Evolutionary conservation across 2,329 filamentous ascomycete species (phyloP).

Genomic region (Tolypocladium sp.): DNA sequence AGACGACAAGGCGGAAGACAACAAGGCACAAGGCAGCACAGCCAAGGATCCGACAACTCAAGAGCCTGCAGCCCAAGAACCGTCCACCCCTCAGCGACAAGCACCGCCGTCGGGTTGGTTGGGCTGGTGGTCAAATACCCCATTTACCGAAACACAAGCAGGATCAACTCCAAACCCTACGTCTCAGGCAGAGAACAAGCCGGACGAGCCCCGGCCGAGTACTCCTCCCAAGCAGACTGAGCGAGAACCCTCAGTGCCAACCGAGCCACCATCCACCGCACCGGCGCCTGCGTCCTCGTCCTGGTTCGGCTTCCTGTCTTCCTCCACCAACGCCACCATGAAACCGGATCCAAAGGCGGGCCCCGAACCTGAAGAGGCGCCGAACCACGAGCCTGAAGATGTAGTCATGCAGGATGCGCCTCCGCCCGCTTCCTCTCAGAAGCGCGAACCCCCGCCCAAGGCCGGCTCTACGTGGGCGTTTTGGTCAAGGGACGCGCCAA

Average conservation of each 20-base stretch:
- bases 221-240: conserved; percentile 13
- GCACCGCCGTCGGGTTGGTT: conserved; percentile 41
- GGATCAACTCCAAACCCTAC: neutral
- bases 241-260: conserved; percentile 7
- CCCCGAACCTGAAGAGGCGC: neutral
- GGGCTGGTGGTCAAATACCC: conserved; percentile 35
- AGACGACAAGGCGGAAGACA: conserved; percentile 1
- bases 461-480: conserved; percentile 69
- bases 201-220: conserved; percentile 8
- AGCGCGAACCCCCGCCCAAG: conserved; percentile 28
- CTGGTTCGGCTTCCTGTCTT: conserved; percentile 33
- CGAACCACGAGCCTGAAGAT: conserved; percentile 18
- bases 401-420: conserved; percentile 33
- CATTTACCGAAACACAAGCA: conserved; percentile 9
- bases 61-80: conserved; percentile 2
- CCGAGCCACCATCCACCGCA: conserved; percentile 5
- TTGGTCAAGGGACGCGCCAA: conserved; percentile 56
- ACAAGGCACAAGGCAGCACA: neutral
- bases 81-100: conserved; percentile 5
- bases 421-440: conserved; percentile 19
- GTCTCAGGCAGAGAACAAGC: conserved; percentile 4
- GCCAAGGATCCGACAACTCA: neutral
- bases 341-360: neutral
- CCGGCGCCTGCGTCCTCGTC: conserved; percentile 15
- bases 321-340: conserved; percentile 8